Evolutionary conservation across 2,329 filamentous ascomycete genomes (phyloP).

Genomic region (Fusarium mangiferae): DNA sequence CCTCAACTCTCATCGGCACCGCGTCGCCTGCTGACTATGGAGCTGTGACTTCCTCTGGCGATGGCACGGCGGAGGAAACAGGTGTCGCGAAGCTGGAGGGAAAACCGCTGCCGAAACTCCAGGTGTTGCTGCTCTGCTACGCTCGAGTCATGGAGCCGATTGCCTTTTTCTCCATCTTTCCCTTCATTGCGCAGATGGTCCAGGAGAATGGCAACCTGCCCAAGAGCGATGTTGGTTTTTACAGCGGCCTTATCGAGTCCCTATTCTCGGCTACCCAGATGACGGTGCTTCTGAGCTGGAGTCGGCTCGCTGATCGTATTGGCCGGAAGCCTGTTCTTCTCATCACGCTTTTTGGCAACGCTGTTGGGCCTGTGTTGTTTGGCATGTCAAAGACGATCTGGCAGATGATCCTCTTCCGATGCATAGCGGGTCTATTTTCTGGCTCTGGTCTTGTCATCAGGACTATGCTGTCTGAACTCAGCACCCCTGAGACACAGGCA

Average conservation of each 20-base stretch:
- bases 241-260: conserved; percentile 78
- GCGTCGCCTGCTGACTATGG: conserved; percentile 24
- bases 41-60: conserved; percentile 1
- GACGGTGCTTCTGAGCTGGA: conserved; percentile 81
- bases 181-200: conserved; percentile 83
- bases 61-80: background rate
- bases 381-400: conserved; percentile 73
- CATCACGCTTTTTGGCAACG: conserved; percentile 71
- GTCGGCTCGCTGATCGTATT: conserved; percentile 67
- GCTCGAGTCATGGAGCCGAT: conserved; percentile 78
- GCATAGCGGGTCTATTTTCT: conserved; percentile 77
- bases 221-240: conserved; percentile 79
- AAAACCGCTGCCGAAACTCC: conserved; percentile 57
- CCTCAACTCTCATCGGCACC: conserved; percentile 40
- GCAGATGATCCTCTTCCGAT: conserved; percentile 80
- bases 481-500: conserved; percentile 76
- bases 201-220: conserved; percentile 70
- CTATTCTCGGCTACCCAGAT: conserved; percentile 81
- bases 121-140: conserved; percentile 79
- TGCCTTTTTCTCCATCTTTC: conserved; percentile 86
- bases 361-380: conserved; percentile 71
- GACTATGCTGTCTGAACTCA: conserved; percentile 80
- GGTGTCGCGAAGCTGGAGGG: background rate
- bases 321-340: conserved; percentile 80
- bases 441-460: conserved; percentile 79